These are phyloP conservation scores for Pythium rhizo-oryzae DNA, from an alignment of 352 stramenopile species.

Conservation along the genomic window DNA sequence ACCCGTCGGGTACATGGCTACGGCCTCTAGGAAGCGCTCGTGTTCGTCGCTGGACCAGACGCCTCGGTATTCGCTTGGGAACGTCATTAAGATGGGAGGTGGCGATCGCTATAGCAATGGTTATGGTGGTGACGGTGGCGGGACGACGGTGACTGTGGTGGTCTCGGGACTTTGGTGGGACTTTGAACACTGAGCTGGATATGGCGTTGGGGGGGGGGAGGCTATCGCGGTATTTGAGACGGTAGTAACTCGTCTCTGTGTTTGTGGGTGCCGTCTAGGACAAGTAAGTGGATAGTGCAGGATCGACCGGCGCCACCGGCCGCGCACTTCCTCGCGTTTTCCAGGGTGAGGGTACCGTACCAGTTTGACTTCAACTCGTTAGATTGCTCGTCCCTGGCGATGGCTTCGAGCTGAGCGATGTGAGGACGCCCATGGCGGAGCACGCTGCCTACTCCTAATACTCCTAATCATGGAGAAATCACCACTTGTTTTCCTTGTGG, in stretches of 20 bases:
- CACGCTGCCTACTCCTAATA: too few species aligned
- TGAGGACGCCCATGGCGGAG: too few species aligned
- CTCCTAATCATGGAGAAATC: too few species aligned
- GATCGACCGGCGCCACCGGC: neutral
- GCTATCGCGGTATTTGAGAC: too few species aligned
- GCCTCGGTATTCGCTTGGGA: conserved; percentile 28
- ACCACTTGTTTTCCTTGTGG: too few species aligned
- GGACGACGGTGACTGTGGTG: too few species aligned
- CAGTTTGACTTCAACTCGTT: neutral
- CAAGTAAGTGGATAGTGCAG: conserved; percentile 5
- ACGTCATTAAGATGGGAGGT: neutral
- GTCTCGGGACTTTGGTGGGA: too few species aligned
- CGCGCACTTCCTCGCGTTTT: neutral
- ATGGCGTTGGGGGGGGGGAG: too few species aligned
- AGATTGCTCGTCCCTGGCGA: neutral
- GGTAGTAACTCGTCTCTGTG: too few species aligned
- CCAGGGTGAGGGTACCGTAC: conserved; percentile 1
- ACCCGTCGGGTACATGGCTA: conserved; percentile 68
- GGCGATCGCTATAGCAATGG: neutral
- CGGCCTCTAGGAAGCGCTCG: conserved; percentile 75
- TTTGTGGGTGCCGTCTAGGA: too few species aligned
- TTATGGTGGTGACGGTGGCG: too few species aligned
- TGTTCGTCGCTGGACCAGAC: conserved; percentile 76
- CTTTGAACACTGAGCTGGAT: neutral
- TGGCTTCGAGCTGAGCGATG: neutral